These are phyloP conservation scores for Leccinum longicurvipes DNA, from an alignment of 768 basidiomycete genomes.

Conservation along the genomic window DNA sequence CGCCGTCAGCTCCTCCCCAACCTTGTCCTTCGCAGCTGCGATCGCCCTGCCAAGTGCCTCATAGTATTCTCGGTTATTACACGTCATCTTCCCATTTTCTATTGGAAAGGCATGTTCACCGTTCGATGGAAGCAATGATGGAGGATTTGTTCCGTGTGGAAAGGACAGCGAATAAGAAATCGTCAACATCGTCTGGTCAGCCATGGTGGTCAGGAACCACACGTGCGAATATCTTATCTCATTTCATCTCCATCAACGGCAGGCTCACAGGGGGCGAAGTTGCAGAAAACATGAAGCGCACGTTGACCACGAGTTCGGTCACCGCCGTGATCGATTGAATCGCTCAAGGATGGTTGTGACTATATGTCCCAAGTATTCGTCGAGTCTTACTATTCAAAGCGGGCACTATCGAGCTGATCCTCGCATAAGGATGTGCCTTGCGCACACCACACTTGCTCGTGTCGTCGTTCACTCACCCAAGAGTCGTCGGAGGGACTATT, in stretches of 20 bases:
- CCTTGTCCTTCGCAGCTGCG: slow-evolving; percentile 45
- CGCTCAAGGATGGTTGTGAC: slow-evolving; percentile 89
- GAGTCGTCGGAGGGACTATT: slow-evolving; percentile 51
- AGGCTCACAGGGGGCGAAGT: slow-evolving; percentile 93
- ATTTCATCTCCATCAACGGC: background rate
- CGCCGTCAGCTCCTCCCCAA: slow-evolving; percentile 67
- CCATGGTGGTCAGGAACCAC: slow-evolving; percentile 12
- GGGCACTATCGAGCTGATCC: slow-evolving; percentile 69
- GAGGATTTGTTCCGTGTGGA: slow-evolving; percentile 15
- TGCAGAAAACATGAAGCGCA: slow-evolving; percentile 92
- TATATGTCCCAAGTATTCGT: slow-evolving; percentile 61
- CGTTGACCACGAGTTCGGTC: slow-evolving; percentile 78
- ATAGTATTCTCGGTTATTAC: slow-evolving; percentile 40
- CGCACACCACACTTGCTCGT: slow-evolving; percentile 68
- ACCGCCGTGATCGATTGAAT: slow-evolving; percentile 92
- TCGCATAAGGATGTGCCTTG: slow-evolving; percentile 72
- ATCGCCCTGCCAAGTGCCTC: slow-evolving; percentile 46
- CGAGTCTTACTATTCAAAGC: slow-evolving; percentile 60
- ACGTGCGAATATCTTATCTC: slow-evolving; percentile 17
- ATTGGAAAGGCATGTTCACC: slow-evolving; percentile 27
- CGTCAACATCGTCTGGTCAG: slow-evolving; percentile 13
- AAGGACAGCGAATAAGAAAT: slow-evolving; percentile 23
- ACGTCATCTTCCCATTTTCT: slow-evolving; percentile 15
- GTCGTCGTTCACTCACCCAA: slow-evolving; percentile 39
- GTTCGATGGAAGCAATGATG: slow-evolving; percentile 20